Conservation (phyloP, 2,329 filamentous ascomycete species). For the Aspergillus sclerotialis region DNA sequence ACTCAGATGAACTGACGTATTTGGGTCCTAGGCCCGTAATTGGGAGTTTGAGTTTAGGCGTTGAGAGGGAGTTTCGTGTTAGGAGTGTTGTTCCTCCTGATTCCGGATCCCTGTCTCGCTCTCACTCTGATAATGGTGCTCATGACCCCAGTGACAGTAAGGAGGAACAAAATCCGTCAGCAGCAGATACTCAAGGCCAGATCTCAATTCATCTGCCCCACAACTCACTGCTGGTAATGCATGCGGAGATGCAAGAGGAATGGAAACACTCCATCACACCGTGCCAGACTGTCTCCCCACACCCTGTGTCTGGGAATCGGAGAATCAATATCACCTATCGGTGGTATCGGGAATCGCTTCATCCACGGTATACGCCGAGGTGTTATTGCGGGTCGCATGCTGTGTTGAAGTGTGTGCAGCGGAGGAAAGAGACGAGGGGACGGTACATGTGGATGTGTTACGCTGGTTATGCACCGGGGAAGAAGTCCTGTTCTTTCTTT, state of each 20-base stretch:
- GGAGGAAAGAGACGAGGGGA: constrained; percentile 67
- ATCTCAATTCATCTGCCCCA: constrained; percentile 91
- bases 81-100: constrained; percentile 61
- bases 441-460: constrained; percentile 95
- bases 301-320: constrained; percentile 70
- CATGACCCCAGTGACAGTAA: constrained; percentile 22
- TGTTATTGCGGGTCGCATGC: constrained; percentile 68
- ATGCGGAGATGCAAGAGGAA: constrained; percentile 94
- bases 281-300: constrained; percentile 69
- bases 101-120: too few species aligned
- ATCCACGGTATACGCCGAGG: constrained; percentile 68
- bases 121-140: constrained; percentile 10
- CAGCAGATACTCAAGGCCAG: constrained; percentile 66
- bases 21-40: constrained; percentile 83
- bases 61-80: constrained; percentile 88
- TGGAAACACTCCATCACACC: constrained; percentile 89
- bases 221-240: constrained; percentile 91
- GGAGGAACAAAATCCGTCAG: constrained; percentile 15
- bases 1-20: constrained; percentile 89
- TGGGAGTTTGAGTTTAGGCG: constrained; percentile 81
- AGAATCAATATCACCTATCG: constrained; percentile 94
- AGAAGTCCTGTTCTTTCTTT: constrained; percentile 65
- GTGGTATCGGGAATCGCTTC: constrained; percentile 69
- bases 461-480: constrained; percentile 44
- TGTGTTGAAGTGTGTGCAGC: constrained; percentile 70